These are phyloP conservation scores for Cutaneotrichosporon arboriforme DNA, from an alignment of 1,284 basidiomycete genomes.

Conservation along the genomic window DNA sequence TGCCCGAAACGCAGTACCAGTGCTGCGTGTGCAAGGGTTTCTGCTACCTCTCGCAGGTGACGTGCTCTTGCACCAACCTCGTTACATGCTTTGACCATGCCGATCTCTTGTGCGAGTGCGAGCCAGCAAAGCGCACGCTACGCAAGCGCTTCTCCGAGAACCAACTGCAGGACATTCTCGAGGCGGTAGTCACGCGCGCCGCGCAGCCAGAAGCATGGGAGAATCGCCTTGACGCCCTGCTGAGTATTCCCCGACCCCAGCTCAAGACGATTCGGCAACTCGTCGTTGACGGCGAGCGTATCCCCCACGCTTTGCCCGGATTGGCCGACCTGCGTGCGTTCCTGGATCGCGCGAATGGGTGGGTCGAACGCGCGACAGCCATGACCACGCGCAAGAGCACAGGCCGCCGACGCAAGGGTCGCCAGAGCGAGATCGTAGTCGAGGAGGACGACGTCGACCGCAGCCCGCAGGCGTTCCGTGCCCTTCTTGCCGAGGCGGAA, in stretches of 20 bases:
- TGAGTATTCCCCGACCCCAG: conserved; percentile 66
- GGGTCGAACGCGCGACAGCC: conserved; percentile 54
- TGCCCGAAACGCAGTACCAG: conserved; percentile 88
- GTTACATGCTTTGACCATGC: conserved; percentile 85
- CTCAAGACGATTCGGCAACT: conserved; percentile 71
- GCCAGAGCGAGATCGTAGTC: conserved; percentile 21
- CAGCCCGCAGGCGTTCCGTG: conserved; percentile 27
- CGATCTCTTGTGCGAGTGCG: conserved; percentile 67
- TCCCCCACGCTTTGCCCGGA: conserved; percentile 68
- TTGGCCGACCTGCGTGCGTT: conserved; percentile 68
- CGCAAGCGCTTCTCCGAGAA: conserved; percentile 77
- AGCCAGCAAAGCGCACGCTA: conserved; percentile 58
- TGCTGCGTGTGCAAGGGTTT: conserved; percentile 90
- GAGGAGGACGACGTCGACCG: conserved; percentile 30
- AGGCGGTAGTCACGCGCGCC: conserved; percentile 65
- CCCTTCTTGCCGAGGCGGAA: conserved; percentile 34
- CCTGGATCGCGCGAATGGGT: conserved; percentile 71
- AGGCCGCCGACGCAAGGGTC: conserved; percentile 29
- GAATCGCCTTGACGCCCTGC: conserved; percentile 61
- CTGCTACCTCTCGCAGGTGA: conserved; percentile 91
- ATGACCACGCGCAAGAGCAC: conserved; percentile 35
- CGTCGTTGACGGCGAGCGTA: conserved; percentile 78
- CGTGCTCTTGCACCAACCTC: conserved; percentile 65
- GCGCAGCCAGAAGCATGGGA: conserved; percentile 70
- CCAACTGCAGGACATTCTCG: conserved; percentile 64